Evolutionary conservation across 1,284 basidiomycete genomes (phyloP).

Genomic region (Boletus sp.): DNA sequence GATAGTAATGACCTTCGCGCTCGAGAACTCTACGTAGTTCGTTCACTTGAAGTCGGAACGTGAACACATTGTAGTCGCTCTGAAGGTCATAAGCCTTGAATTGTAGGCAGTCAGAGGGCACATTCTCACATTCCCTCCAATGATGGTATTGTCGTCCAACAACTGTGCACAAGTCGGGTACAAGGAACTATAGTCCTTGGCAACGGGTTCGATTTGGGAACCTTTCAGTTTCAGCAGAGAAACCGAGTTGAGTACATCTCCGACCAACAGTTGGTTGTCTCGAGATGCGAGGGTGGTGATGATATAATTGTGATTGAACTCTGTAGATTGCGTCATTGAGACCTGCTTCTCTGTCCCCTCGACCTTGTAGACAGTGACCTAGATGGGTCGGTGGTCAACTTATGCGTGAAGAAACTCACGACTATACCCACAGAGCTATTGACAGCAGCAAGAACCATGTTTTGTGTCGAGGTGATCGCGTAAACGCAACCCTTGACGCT

Average conservation of each 20-base stretch:
- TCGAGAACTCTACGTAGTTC: conserved; percentile 48
- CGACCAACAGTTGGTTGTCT: conserved; percentile 57
- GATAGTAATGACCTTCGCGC: conserved; percentile 60
- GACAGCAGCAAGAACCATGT: conserved; percentile 63
- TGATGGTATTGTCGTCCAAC: conserved; percentile 54
- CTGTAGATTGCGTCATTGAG: conserved; percentile 45
- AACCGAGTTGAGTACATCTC: conserved; percentile 83
- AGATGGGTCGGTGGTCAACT: not conserved
- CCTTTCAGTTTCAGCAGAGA: conserved; percentile 61
- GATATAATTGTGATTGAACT: conserved; percentile 81
- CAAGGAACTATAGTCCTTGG: conserved; percentile 76
- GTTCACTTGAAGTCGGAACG: conserved; percentile 53
- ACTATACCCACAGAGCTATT: conserved; percentile 65
- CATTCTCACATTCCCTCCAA: conserved; percentile 72
- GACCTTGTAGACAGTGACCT: conserved; percentile 51
- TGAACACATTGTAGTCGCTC: conserved; percentile 76
- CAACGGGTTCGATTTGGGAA: conserved; percentile 55
- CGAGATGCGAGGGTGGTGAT: conserved; percentile 61
- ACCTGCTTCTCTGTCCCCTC: conserved; percentile 33
- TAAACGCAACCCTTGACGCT: conserved; percentile 63
- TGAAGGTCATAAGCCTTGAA: conserved; percentile 29
- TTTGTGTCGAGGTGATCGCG: conserved; percentile 47
- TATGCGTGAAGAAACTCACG: not conserved
- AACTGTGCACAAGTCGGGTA: conserved; percentile 66
- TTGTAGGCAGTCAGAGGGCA: not conserved